A percentile compares a stretch with the other conserved stretches of the same genome.
phyloP scores from a whole-genome alignment of 768 basidiomycete species.

The Boletus barrowsii region DNA sequence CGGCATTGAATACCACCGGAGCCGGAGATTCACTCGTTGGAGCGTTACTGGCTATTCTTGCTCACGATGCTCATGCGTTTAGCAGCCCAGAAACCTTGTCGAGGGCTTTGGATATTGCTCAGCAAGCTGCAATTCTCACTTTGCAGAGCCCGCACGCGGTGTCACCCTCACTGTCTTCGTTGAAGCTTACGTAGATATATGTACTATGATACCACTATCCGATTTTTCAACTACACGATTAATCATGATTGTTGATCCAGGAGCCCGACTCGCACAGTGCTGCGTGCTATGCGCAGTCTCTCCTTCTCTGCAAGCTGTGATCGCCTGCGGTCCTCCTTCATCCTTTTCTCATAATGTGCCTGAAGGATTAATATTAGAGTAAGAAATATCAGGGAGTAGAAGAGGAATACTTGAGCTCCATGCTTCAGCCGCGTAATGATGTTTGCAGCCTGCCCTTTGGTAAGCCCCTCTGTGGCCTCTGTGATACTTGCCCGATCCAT shows the following conservation, averaged over 20 bases:
- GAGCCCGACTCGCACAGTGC: conserved; percentile 62
- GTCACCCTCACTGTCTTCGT: conserved; percentile 54
- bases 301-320: conserved; percentile 45
- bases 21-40: conserved; percentile 92
- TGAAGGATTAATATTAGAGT: conserved; percentile 22
- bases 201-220: not conserved
- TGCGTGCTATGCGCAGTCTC: conserved; percentile 44
- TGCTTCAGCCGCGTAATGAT: conserved; percentile 76
- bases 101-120: conserved; percentile 50
- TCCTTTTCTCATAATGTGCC: conserved; percentile 56
- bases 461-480: conserved; percentile 44
- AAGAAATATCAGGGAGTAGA: not conserved
- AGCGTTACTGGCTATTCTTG: conserved; percentile 68
- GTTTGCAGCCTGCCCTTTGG: conserved; percentile 76
- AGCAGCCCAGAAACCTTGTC: conserved; percentile 44
- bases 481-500: conserved; percentile 16
- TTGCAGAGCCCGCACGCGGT: conserved; percentile 59
- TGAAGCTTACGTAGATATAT: conserved; percentile 5
- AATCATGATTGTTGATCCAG: conserved; percentile 19
- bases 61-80: conserved; percentile 42
- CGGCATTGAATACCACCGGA: conserved; percentile 75
- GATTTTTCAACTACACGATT: too few relatives aligned
- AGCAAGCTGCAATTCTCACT: conserved; percentile 61
- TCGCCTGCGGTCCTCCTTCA: conserved; percentile 39
- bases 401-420: conserved; percentile 58